Conservation (phyloP, 1,139 yeast species). For the Taphrina flavorubra region DNA sequence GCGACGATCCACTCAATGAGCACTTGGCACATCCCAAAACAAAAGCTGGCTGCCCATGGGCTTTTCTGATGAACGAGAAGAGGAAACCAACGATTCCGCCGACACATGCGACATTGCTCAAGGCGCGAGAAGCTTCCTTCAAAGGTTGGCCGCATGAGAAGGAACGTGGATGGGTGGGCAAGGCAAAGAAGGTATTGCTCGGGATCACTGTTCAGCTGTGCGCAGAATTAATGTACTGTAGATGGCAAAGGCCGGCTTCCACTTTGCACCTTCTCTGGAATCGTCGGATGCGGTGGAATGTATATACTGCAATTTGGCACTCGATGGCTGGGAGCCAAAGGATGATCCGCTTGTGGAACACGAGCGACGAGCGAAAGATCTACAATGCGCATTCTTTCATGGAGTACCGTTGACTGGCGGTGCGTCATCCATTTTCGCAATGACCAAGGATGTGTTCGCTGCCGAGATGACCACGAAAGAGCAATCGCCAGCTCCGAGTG, state of each 20-base stretch:
- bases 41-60: constrained; percentile 30
- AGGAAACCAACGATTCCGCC: constrained; percentile 52
- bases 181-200: constrained; percentile 50
- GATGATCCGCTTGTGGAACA: constrained; percentile 61
- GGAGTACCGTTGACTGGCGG: constrained; percentile 41
- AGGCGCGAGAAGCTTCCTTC: constrained; percentile 61
- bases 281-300: constrained; percentile 72
- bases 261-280: constrained; percentile 66
- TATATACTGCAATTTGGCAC: constrained; percentile 68
- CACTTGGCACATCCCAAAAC: constrained; percentile 57
- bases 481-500: constrained; percentile 14
- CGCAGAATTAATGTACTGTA: not conserved
- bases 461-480: constrained; percentile 14
- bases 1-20: constrained; percentile 53
- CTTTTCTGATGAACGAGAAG: constrained; percentile 29
- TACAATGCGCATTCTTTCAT: constrained; percentile 60
- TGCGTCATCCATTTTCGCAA: constrained; percentile 38
- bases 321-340: constrained; percentile 73
- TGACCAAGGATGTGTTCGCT: constrained; percentile 36
- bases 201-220: not conserved
- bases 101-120: constrained; percentile 52
- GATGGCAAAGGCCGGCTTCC: constrained; percentile 74
- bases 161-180: constrained; percentile 55
- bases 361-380: constrained; percentile 54
- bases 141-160: constrained; percentile 63